These are phyloP conservation scores for Exsudoporus frostii DNA, from an alignment of 768 basidiomycete genomes.

Conservation along the genomic window DNA sequence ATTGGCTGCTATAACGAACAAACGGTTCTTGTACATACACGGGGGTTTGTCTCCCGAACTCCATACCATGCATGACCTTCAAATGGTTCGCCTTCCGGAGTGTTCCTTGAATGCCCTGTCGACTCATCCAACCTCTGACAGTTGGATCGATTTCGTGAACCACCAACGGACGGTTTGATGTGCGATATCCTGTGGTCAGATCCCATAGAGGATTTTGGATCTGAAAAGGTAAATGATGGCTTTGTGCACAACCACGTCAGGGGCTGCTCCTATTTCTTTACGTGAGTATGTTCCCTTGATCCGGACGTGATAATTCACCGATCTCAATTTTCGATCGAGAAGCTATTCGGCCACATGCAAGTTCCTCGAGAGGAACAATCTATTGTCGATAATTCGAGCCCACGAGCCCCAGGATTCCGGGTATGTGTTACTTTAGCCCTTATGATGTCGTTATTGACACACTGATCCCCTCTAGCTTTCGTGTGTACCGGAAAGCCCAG, in stretches of 20 bases:
- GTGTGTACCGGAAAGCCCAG: slow-evolving; percentile 99
- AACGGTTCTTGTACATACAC: slow-evolving; percentile 98
- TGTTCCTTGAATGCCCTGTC: slow-evolving; percentile 31
- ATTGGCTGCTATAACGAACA: slow-evolving; percentile 97
- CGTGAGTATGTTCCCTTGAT: slow-evolving; percentile 50
- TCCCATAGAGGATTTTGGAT: slow-evolving; percentile 95
- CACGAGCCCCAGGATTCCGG: slow-evolving; percentile 99
- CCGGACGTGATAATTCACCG: no score
- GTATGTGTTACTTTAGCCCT: slow-evolving; percentile 47
- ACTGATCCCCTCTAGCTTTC: slow-evolving; percentile 57
- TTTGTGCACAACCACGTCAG: slow-evolving; percentile 96
- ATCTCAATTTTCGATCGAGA: no score
- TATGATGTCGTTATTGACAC: neutral
- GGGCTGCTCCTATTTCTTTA: slow-evolving; percentile 95
- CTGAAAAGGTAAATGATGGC: slow-evolving; percentile 85
- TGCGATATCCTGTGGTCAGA: slow-evolving; percentile 99
- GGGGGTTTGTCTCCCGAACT: slow-evolving; percentile 95
- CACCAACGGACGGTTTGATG: slow-evolving; percentile 96
- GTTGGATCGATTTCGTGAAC: slow-evolving; percentile 98
- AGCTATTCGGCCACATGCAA: slow-evolving; percentile 97
- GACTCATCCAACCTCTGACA: no score
- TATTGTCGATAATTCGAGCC: slow-evolving; percentile 94
- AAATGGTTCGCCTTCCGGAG: no score
- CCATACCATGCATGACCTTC: slow-evolving; percentile 92
- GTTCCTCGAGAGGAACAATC: slow-evolving; percentile 95